These are phyloP conservation scores for Dimargaris cristalligena DNA, from an alignment of 192 early-diverging fungal genomes.

Conservation along the genomic window DNA sequence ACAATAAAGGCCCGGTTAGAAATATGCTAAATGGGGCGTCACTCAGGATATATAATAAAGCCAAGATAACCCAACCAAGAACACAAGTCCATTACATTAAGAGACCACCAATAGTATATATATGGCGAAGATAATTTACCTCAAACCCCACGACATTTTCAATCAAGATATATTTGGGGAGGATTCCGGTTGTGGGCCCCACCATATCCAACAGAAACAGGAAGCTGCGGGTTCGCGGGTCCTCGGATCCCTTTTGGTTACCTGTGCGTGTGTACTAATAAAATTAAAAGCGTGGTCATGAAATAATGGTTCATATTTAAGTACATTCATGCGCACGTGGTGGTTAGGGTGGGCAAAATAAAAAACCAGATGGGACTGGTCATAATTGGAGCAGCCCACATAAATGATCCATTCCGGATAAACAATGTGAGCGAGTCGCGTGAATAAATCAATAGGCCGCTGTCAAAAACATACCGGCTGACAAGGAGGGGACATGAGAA, in stretches of 20 bases:
- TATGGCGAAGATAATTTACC: slow-evolving; percentile 15
- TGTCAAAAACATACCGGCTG: slow-evolving; percentile 29
- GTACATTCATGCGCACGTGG: too few relatives aligned
- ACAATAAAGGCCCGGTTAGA: neutral
- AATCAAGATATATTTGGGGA: slow-evolving; percentile 46
- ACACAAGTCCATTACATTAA: neutral
- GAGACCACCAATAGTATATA: slow-evolving; percentile 19
- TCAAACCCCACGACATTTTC: slow-evolving; percentile 79
- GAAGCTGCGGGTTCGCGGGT: slow-evolving; percentile 54
- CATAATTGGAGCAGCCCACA: neutral
- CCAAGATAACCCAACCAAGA: neutral
- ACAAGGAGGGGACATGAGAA: slow-evolving; percentile 71
- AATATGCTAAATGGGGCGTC: neutral
- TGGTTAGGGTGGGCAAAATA: too few relatives aligned
- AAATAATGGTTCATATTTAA: neutral
- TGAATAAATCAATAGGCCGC: neutral
- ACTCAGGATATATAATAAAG: neutral
- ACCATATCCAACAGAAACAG: slow-evolving; percentile 52
- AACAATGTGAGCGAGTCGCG: neutral
- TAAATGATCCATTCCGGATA: neutral
- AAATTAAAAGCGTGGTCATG: neutral
- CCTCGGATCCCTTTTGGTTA: slow-evolving; percentile 47
- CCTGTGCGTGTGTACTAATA: slow-evolving; percentile 56
- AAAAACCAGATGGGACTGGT: neutral
- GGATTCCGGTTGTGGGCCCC: slow-evolving; percentile 24